A percentile compares a stretch with the other conserved stretches of the same genome.
These are phyloP conservation scores for Papiliotrema laurentii DNA, from an alignment of 1,284 basidiomycete species.

Conservation along the genomic window DNA sequence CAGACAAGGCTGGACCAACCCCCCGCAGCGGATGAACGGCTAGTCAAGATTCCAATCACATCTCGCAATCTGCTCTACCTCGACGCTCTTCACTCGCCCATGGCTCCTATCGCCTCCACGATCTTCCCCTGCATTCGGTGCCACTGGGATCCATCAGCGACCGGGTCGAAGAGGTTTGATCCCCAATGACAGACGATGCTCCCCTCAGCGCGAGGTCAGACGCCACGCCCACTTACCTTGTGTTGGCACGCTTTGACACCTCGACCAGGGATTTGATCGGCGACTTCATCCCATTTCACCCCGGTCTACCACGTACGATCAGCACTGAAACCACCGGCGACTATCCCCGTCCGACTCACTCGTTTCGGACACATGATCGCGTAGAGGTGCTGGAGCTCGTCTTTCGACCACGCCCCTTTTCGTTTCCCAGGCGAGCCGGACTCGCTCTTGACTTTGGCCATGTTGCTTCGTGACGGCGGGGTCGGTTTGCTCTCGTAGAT, in stretches of 20 bases:
- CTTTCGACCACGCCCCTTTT: conserved; percentile 22
- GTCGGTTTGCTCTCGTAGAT: background rate
- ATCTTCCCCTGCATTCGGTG: conserved; percentile 27
- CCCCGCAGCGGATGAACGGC: too few species aligned
- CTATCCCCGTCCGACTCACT: conserved; percentile 10
- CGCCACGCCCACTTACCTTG: too few species aligned
- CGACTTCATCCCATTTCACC: conserved; percentile 26
- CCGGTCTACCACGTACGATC: conserved; percentile 18
- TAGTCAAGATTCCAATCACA: too few species aligned
- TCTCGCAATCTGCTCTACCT: too few species aligned
- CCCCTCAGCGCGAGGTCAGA: too few species aligned
- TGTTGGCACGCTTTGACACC: conserved; percentile 27
- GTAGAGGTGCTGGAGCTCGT: conserved; percentile 26
- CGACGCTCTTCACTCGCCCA: conserved; percentile 26
- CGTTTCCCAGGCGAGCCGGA: conserved; percentile 11
- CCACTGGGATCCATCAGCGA: too few species aligned
- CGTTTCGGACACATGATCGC: conserved; percentile 25
- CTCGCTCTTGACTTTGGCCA: background rate
- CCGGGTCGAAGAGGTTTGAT: too few species aligned
- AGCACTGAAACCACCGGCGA: background rate
- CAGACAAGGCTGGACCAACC: too few species aligned
- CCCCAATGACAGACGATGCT: too few species aligned
- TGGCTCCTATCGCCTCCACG: conserved; percentile 16
- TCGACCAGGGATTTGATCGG: conserved; percentile 17
- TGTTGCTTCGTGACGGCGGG: background rate